These are phyloP conservation scores for Wickerhamomyces strasburgensis DNA, from an alignment of 805 yeast species.

Conservation along the genomic window DNA sequence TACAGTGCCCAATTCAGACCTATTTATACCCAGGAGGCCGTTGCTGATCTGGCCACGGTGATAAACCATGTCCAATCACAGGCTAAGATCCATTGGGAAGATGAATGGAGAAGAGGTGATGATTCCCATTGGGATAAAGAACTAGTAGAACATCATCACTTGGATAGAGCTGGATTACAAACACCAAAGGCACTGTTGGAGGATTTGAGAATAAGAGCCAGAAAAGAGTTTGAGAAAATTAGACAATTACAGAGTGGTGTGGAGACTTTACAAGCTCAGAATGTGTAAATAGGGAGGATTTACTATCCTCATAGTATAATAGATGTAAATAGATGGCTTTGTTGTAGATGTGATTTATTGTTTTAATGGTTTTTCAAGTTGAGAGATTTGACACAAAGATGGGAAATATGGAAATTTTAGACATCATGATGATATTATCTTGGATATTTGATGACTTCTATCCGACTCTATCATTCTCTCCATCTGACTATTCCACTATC, in stretches of 20 bases:
- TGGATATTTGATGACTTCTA: no score
- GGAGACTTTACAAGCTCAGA: no score
- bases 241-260: slow-evolving; percentile 4
- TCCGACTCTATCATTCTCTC: no score
- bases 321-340: no score
- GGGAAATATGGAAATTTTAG: no score
- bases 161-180: slow-evolving; percentile 52
- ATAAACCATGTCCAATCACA: slow-evolving; percentile 51
- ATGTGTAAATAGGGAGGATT: no score
- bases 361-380: no score
- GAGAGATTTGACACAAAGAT: no score
- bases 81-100: slow-evolving; percentile 70
- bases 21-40: slow-evolving; percentile 84
- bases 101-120: slow-evolving; percentile 82
- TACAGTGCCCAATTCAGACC: slow-evolving; percentile 85
- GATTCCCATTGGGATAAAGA: slow-evolving; percentile 62
- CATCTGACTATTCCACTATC: no score
- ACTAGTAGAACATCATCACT: slow-evolving; percentile 53
- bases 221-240: slow-evolving; percentile 18
- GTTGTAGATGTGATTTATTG: no score
- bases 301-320: no score
- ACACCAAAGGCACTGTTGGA: slow-evolving; percentile 65
- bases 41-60: slow-evolving; percentile 71
- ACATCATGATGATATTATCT: no score
- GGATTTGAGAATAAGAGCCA: slow-evolving; percentile 38